Base-by-base conservation (phyloP, 441 rosid genomes). In the Aleurites moluccanus region DNA sequence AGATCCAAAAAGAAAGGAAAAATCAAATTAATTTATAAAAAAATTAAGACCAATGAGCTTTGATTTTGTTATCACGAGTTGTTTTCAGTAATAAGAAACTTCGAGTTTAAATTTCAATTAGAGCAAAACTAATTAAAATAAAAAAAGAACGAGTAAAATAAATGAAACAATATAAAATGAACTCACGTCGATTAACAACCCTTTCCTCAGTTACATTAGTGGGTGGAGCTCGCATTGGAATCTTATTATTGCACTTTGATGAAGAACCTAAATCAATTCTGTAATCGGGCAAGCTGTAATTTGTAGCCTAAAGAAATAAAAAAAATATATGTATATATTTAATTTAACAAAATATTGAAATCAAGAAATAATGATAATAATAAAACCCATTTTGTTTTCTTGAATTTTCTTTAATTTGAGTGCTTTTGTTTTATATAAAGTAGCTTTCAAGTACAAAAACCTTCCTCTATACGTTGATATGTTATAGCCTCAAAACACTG, bases 161-260 rank as follows among this genome's bases (percentile, higher is more conserved):
- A n/a, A 6, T 55, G 21, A 35, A 35, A 35, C 38, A n/a, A 27
- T 28, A 40, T 1, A 18, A 18, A 4, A 52, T 25, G 10, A 52
- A 73, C 95, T 87, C 69, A 94, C 97, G 97, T 74, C 93, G 92
- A 77, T 90, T 94, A 20, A 84, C 88, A 11, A 80, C 79, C 83
- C 94, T 86, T 77, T 87, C 89, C 62, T 83, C 87, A 53, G 82
- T 44, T 38, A 71, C 60, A 67, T 60, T 61, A 23, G 76, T 76
- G 64, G 71, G 70, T 3, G 91, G 76, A 33, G 86, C 15, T 74
- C 92, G 84, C 75, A 84, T 74, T 40, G 92, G 75, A 27, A 85
- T 70, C 80, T 80, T 87, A 86, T 64, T 83, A 80, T 78, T 86
- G 86, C 76, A 74, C 79, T 78, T 85, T 63, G 97, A 91, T 23